phyloP scores from a whole-genome alignment of 2,329 filamentous ascomycete genomes.

The Elsinoe batatas region DNA sequence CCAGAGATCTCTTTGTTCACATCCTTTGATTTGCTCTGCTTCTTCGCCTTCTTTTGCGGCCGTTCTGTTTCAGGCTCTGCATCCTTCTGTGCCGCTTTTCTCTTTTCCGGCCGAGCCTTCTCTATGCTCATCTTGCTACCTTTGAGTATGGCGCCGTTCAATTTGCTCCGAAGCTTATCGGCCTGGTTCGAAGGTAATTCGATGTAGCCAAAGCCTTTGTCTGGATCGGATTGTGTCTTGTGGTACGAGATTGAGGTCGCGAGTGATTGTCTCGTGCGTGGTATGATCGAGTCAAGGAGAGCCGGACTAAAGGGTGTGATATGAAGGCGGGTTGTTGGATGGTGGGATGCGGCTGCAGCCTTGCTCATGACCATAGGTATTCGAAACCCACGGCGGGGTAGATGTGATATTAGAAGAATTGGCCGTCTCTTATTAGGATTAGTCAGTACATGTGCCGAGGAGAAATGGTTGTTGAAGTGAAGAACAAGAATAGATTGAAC shows the following conservation, averaged over 20 bases:
- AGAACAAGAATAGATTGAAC: not conserved
- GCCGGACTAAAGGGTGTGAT: slow-evolving; percentile 76
- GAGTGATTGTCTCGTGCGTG: slow-evolving; percentile 52
- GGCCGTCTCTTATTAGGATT: too few species aligned
- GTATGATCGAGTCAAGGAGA: slow-evolving; percentile 62
- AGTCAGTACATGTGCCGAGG: too few species aligned
- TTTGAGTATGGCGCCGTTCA: slow-evolving; percentile 76
- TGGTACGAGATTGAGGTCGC: slow-evolving; percentile 86
- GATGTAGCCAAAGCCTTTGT: slow-evolving; percentile 81
- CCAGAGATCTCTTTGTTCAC: slow-evolving; percentile 51
- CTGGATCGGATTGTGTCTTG: slow-evolving; percentile 73
- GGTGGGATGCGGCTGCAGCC: slow-evolving; percentile 13
- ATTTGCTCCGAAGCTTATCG: slow-evolving; percentile 81
- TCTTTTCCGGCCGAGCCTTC: slow-evolving; percentile 59
- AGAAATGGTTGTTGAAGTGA: not conserved
- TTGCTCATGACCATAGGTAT: slow-evolving; percentile 1
- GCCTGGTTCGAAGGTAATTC: slow-evolving; percentile 74
- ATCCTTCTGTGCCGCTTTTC: slow-evolving; percentile 30
- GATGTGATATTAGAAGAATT: too few species aligned
- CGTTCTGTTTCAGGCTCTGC: slow-evolving; percentile 24
- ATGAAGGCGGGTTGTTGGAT: slow-evolving; percentile 55
- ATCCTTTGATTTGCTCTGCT: slow-evolving; percentile 44
- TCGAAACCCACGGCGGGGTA: too few species aligned
- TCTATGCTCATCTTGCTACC: slow-evolving; percentile 80
- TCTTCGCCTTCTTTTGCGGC: slow-evolving; percentile 32